These are phyloP conservation scores for Zygosaccharomyces bisporus DNA, from an alignment of 805 yeast species.

Conservation along the genomic window DNA sequence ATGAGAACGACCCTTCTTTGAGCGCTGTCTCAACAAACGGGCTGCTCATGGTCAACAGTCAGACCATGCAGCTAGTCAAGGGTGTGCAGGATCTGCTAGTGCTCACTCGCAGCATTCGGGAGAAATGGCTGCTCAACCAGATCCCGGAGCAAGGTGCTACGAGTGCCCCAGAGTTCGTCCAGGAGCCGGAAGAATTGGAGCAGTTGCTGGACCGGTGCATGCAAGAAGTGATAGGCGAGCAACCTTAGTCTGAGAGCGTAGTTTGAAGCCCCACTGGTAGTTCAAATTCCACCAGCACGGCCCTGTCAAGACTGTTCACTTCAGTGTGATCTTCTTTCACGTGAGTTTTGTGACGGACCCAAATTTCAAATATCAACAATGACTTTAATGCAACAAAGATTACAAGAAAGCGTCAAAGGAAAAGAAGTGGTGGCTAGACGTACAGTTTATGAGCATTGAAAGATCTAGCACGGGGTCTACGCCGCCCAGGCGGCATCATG, in stretches of 20 bases:
- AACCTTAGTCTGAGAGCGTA: too few relatives aligned
- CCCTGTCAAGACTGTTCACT: background rate
- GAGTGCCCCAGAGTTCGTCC: slow-evolving; percentile 4
- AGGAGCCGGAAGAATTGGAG: slow-evolving; percentile 21
- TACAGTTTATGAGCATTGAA: slow-evolving; percentile 9
- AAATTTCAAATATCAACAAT: slow-evolving; percentile 1
- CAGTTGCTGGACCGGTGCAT: slow-evolving; percentile 24
- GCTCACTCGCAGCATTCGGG: slow-evolving; percentile 33
- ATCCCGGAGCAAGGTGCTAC: slow-evolving; percentile 23
- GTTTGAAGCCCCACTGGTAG: too few relatives aligned
- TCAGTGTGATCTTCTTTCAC: slow-evolving; percentile 1
- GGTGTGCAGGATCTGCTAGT: slow-evolving; percentile 35
- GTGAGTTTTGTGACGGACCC: slow-evolving; percentile 6
- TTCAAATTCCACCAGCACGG: background rate
- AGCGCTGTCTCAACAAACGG: slow-evolving; percentile 27
- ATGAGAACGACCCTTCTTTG: slow-evolving; percentile 16
- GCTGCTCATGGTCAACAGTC: slow-evolving; percentile 29
- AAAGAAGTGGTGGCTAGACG: background rate
- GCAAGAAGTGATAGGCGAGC: slow-evolving; percentile 20
- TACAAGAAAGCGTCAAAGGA: background rate
- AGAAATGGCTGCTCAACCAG: slow-evolving; percentile 35
- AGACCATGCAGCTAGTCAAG: slow-evolving; percentile 32
- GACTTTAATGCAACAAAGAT: background rate
- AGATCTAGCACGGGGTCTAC: slow-evolving; percentile 11
- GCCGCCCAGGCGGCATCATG: slow-evolving; percentile 12